phyloP scores from a whole-genome alignment of 176 grass and related monocot species.

The Eragrostis nindensis region DNA sequence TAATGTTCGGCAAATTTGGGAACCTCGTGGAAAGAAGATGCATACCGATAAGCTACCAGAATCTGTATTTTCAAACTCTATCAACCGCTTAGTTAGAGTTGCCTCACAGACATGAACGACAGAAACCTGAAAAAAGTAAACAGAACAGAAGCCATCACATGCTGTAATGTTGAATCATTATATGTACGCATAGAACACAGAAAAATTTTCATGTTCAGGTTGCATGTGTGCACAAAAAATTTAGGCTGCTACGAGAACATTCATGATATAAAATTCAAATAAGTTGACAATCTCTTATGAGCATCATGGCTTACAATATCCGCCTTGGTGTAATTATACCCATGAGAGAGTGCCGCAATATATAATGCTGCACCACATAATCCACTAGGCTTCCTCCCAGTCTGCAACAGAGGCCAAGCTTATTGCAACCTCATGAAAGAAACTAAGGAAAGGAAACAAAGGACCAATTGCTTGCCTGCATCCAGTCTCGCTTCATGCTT shows the following conservation, averaged over 20 bases:
- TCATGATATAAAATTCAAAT: conserved; percentile 32
- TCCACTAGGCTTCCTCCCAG: conserved; percentile 90
- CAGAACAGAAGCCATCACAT: neutral
- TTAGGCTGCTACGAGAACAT: conserved; percentile 2
- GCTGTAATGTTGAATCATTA: neutral
- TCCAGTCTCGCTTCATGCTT: conserved; percentile 94
- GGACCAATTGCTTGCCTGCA: conserved; percentile 60
- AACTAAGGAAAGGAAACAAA: conserved; percentile 29
- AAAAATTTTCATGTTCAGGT: neutral
- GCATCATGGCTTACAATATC: conserved; percentile 70
- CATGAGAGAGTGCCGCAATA: conserved; percentile 79
- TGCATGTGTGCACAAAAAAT: neutral
- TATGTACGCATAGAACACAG: neutral
- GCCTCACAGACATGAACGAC: conserved; percentile 92
- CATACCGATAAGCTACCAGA: conserved; percentile 93
- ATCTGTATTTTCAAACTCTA: conserved; percentile 96
- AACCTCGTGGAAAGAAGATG: conserved; percentile 17
- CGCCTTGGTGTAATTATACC: conserved; percentile 69
- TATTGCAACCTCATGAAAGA: conserved; percentile 25
- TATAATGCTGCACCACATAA: conserved; percentile 97
- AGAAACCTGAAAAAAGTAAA: conserved; percentile 62
- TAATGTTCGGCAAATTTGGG: neutral
- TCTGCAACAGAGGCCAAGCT: conserved; percentile 53
- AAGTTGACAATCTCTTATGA: conserved; percentile 19
- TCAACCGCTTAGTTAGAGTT: conserved; percentile 84